Conservation (phyloP, 805 yeast species). For the Metschnikowia picachoensis region DNA sequence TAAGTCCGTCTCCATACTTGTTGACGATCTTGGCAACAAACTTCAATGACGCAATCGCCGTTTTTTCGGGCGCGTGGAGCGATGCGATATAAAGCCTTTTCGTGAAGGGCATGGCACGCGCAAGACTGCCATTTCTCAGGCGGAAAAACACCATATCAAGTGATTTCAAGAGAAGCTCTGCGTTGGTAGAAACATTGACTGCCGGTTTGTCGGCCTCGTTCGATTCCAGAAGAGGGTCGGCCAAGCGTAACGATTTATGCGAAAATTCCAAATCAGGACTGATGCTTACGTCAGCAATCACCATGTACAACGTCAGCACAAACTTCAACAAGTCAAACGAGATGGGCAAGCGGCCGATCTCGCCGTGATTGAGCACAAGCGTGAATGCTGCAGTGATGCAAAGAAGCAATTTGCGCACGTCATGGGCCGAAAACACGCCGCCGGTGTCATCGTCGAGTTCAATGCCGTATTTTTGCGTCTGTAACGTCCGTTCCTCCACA, state of each 20-base stretch:
- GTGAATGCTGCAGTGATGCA: slow-evolving; percentile 91
- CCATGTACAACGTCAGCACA: slow-evolving; percentile 66
- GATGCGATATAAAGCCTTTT: slow-evolving; percentile 69
- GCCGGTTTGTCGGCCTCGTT: slow-evolving; percentile 52
- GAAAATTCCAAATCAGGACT: slow-evolving; percentile 86
- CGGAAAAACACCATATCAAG: slow-evolving; percentile 76
- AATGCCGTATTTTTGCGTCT: slow-evolving; percentile 24
- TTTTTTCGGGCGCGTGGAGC: slow-evolving; percentile 82
- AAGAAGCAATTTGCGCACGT: slow-evolving; percentile 69
- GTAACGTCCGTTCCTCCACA: slow-evolving; percentile 39
- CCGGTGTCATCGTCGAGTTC: slow-evolving; percentile 17
- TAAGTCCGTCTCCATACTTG: slow-evolving; percentile 62
- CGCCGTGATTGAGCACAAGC: slow-evolving; percentile 66
- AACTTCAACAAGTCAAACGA: slow-evolving; percentile 71
- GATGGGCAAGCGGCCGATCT: slow-evolving; percentile 58
- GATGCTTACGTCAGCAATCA: slow-evolving; percentile 63
- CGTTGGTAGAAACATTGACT: slow-evolving; percentile 83
- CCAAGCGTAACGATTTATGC: slow-evolving; percentile 71
- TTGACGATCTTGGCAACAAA: slow-evolving; percentile 73
- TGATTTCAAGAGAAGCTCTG: slow-evolving; percentile 74
- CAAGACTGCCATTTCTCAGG: slow-evolving; percentile 60
- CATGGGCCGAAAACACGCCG: slow-evolving; percentile 33
- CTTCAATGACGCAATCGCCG: slow-evolving; percentile 71
- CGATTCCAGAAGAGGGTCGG: slow-evolving; percentile 59
- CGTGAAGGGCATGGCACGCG: slow-evolving; percentile 74